phyloP scores from a whole-genome alignment of 495 filamentous ascomycete genomes.

The Talaromyces wortmannii region DNA sequence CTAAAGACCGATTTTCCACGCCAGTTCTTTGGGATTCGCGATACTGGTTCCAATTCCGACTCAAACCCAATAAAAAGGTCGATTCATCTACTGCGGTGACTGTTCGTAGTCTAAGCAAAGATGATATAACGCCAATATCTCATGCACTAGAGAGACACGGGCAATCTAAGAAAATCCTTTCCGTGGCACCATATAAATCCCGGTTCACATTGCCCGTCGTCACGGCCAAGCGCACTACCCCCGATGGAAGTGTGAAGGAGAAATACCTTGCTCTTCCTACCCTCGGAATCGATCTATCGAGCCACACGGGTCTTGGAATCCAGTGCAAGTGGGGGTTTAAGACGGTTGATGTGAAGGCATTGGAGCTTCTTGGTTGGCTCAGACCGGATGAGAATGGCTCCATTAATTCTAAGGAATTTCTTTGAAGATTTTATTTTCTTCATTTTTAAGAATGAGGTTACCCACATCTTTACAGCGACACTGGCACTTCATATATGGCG shows the following conservation, averaged over 20 bases:
- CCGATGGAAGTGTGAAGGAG: constrained; percentile 1
- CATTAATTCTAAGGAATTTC: background rate
- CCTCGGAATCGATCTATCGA: background rate
- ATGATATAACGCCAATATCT: background rate
- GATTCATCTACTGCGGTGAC: background rate
- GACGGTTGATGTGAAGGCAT: constrained; percentile 27
- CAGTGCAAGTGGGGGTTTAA: constrained; percentile 41
- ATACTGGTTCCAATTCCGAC: constrained; percentile 66
- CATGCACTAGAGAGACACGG: background rate
- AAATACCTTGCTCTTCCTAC: constrained; percentile 1
- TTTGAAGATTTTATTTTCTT: background rate
- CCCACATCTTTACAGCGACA: too few relatives aligned
- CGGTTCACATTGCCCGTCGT: constrained; percentile 37
- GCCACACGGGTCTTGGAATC: constrained; percentile 10
- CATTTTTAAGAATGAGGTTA: too few relatives aligned
- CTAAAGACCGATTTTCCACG: background rate
- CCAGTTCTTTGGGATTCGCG: constrained; percentile 67
- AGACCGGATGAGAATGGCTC: background rate
- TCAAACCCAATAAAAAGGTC: constrained; percentile 8
- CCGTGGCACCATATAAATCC: constrained; percentile 16
- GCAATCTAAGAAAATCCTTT: background rate
- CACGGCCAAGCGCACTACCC: background rate
- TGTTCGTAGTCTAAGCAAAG: background rate
- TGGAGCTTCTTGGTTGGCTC: constrained; percentile 28
- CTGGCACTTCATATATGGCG: too few relatives aligned